Conservation (phyloP, 306 rosid genomes). For the Carpinus viminea region DNA sequence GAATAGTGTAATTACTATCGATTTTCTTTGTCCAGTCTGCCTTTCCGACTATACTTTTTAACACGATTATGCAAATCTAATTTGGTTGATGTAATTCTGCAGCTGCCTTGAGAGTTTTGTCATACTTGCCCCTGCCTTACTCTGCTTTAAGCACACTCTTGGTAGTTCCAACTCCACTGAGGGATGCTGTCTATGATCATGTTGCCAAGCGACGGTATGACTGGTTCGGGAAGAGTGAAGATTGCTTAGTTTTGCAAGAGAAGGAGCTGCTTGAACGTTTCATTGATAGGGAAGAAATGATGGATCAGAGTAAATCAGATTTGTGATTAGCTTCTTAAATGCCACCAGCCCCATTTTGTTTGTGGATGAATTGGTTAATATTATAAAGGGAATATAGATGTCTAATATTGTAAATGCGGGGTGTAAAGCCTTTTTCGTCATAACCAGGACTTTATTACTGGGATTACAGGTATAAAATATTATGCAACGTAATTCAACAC, state of each 20-base stretch:
- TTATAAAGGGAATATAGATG: background rate
- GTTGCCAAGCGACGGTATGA: conserved; percentile 56
- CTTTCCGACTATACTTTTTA: conserved; percentile 5
- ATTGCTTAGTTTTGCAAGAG: conserved; percentile 64
- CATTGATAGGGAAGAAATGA: conserved; percentile 77
- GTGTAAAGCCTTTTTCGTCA: background rate
- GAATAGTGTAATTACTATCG: background rate
- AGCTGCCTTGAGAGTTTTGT: conserved; percentile 73
- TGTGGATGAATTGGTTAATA: background rate
- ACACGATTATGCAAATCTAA: conserved; percentile 23
- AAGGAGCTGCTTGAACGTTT: conserved; percentile 75
- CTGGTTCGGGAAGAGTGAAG: conserved; percentile 66
- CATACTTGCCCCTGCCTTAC: conserved; percentile 77
- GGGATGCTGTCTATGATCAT: conserved; percentile 62
- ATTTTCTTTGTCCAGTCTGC: conserved; percentile 6
- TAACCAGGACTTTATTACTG: background rate
- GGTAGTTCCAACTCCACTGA: conserved; percentile 64
- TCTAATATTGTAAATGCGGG: background rate
- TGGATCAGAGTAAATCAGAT: conserved; percentile 27
- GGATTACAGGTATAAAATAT: background rate
- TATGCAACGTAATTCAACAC: background rate
- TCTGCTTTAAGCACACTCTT: conserved; percentile 53
- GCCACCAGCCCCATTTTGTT: conserved; percentile 7
- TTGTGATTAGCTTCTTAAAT: conserved; percentile 14
- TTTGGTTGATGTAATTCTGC: conserved; percentile 35